phyloP scores from a whole-genome alignment of 257 asterid genomes.

The Solanum tarijense region DNA sequence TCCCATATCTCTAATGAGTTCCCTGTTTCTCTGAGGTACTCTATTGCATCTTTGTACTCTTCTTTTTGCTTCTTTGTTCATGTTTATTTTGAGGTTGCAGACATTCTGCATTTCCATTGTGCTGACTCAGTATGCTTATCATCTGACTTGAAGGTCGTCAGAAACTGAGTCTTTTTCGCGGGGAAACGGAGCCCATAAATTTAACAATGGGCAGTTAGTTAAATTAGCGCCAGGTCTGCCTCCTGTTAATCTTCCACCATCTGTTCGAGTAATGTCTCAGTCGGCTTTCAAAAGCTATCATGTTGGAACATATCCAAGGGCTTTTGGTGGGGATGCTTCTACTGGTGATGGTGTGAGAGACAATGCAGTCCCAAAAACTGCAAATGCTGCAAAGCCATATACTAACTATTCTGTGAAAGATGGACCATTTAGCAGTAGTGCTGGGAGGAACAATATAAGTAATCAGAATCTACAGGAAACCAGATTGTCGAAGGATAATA shows the following conservation, averaged over 20 bases:
- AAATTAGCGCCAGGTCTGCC: conserved; percentile 91
- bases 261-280: conserved; percentile 88
- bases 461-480: conserved; percentile 31
- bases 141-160: conserved; percentile 34
- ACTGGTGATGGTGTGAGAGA: conserved; percentile 12
- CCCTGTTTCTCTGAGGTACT: conserved; percentile 44
- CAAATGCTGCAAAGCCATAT: conserved; percentile 14
- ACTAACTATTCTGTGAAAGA: conserved; percentile 16
- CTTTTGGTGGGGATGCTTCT: conserved; percentile 16
- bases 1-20: conserved; percentile 22
- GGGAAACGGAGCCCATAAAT: conserved; percentile 62
- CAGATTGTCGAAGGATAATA: conserved; percentile 18
- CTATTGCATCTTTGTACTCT: background rate
- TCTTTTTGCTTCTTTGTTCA: background rate
- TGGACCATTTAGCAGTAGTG: conserved; percentile 15
- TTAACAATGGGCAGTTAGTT: conserved; percentile 53
- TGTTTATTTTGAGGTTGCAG: background rate
- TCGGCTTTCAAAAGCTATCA: conserved; percentile 66
- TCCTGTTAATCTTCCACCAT: conserved; percentile 95
- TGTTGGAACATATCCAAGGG: conserved; percentile 19
- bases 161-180: conserved; percentile 31
- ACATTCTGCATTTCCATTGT: conserved; percentile 4
- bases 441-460: conserved; percentile 10
- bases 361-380: conserved; percentile 12
- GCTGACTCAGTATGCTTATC: conserved; percentile 10